phyloP scores from a whole-genome alignment of 371 early-diverging fungal genomes.

The Mucor sp. region DNA sequence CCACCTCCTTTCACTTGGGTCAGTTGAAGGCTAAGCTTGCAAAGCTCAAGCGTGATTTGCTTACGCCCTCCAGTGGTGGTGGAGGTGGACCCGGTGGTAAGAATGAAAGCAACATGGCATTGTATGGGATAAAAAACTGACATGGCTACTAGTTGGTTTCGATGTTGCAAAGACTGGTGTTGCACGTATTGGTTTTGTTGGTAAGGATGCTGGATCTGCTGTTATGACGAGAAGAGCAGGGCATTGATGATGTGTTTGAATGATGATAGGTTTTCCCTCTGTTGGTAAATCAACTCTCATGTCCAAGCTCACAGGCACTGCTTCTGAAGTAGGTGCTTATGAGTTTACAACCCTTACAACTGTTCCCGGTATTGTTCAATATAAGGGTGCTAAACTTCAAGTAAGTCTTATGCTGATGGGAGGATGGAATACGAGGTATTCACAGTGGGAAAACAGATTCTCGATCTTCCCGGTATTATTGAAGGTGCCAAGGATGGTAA shows the following conservation, averaged over 20 bases:
- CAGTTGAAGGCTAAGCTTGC: slow-evolving; percentile 99
- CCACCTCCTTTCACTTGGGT: slow-evolving; percentile 98
- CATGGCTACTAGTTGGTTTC: slow-evolving; percentile 73
- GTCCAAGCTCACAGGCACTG: slow-evolving; percentile 98
- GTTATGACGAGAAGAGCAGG: neutral
- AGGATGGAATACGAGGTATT: neutral
- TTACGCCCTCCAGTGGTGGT: slow-evolving; percentile 83
- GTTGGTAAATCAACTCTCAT: slow-evolving; percentile 98
- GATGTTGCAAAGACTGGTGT: slow-evolving; percentile 98
- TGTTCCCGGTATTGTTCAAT: slow-evolving; percentile 95
- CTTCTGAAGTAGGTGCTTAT: slow-evolving; percentile 96
- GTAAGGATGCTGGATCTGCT: slow-evolving; percentile 26
- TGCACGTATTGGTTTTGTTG: slow-evolving; percentile 93
- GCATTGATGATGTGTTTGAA: neutral
- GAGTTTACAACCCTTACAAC: slow-evolving; percentile 99
- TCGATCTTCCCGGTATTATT: slow-evolving; percentile 94
- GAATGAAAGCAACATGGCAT: neutral
- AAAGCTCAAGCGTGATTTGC: slow-evolving; percentile 91
- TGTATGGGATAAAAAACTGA: neutral
- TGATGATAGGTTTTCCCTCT: slow-evolving; percentile 88
- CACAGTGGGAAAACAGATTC: slow-evolving; percentile 30
- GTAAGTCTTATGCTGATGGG: slow-evolving; percentile 12
- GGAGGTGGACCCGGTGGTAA: slow-evolving; percentile 80
- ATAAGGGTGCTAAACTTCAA: slow-evolving; percentile 98
- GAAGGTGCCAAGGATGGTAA: slow-evolving; percentile 99